phyloP scores from a whole-genome alignment of 2,329 filamentous ascomycete genomes.

The Remersonia thermophila region DNA sequence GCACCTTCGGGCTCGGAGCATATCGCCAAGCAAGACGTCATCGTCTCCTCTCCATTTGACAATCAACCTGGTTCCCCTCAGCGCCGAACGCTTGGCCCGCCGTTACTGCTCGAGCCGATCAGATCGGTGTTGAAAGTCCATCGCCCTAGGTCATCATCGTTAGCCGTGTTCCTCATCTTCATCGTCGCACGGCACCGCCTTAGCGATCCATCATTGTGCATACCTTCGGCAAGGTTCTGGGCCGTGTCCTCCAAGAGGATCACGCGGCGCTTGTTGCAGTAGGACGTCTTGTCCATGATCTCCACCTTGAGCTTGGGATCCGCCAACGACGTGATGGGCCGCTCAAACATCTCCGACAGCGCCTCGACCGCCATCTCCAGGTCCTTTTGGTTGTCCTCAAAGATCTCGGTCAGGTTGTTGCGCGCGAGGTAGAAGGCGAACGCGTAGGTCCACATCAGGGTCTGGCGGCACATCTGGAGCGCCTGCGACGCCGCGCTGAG shows the following conservation, averaged over 20 bases:
- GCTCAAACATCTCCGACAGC: slow-evolving; percentile 98
- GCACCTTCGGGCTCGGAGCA: too few relatives aligned
- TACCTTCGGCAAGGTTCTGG: slow-evolving; percentile 79
- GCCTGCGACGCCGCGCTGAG: slow-evolving; percentile 86
- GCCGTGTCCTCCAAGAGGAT: slow-evolving; percentile 89
- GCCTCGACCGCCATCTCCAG: slow-evolving; percentile 94
- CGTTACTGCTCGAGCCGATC: slow-evolving; percentile 10
- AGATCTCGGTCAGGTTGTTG: slow-evolving; percentile 93
- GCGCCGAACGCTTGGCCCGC: slow-evolving; percentile 17
- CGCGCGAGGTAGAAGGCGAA: slow-evolving; percentile 95
- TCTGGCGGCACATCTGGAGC: slow-evolving; percentile 93
- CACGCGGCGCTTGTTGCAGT: slow-evolving; percentile 84
- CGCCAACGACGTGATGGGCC: slow-evolving; percentile 75
- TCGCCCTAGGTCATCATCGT: slow-evolving; percentile 24
- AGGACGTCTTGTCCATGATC: slow-evolving; percentile 96
- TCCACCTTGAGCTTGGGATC: slow-evolving; percentile 88
- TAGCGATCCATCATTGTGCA: slow-evolving; percentile 5
- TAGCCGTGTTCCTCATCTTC: slow-evolving; percentile 22
- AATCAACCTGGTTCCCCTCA: slow-evolving; percentile 8
- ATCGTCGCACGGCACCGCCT: too few relatives aligned
- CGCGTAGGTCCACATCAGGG: slow-evolving; percentile 97
- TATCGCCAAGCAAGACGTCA: too few relatives aligned
- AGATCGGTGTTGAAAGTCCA: slow-evolving; percentile 35
- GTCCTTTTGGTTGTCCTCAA: slow-evolving; percentile 98
- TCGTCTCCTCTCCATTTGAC: too few relatives aligned